Evolutionary conservation across 2,329 filamentous ascomycete genomes (phyloP).

Genomic region (Phyllosticta citriasiana): DNA sequence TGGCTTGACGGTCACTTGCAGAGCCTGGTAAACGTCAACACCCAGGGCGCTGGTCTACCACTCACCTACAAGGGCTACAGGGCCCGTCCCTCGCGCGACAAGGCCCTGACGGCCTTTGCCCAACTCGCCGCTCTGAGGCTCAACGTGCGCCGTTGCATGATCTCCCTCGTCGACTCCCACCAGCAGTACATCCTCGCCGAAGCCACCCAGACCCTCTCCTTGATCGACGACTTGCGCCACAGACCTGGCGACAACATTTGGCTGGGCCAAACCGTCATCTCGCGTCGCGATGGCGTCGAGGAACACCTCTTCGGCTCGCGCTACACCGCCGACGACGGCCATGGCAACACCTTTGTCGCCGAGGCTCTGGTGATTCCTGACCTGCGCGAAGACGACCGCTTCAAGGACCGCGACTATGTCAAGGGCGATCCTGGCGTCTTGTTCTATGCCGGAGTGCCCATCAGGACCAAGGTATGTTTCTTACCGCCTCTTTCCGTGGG

Average conservation of each 20-base stretch:
- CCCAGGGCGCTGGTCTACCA: slow-evolving; percentile 18
- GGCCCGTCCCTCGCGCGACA: slow-evolving; percentile 13
- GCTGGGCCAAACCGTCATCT: slow-evolving; percentile 22
- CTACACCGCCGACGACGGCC: slow-evolving; percentile 5
- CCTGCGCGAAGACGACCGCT: slow-evolving; percentile 26
- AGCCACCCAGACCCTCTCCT: slow-evolving; percentile 22
- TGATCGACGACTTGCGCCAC: slow-evolving; percentile 13
- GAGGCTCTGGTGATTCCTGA: slow-evolving; percentile 21
- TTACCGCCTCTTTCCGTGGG: background rate
- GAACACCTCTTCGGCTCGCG: slow-evolving; percentile 1
- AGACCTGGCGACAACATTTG: slow-evolving; percentile 15
- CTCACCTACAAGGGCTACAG: slow-evolving; percentile 20
- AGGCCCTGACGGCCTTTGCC: slow-evolving; percentile 24
- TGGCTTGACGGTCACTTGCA: slow-evolving; percentile 23
- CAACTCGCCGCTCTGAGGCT: slow-evolving; percentile 27
- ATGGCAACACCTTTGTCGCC: slow-evolving; percentile 2
- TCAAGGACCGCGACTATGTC: slow-evolving; percentile 27
- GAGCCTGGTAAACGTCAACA: slow-evolving; percentile 18
- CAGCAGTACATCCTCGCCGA: slow-evolving; percentile 30
- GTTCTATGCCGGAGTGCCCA: slow-evolving; percentile 52
- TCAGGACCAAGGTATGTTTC: slow-evolving; percentile 34
- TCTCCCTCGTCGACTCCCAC: slow-evolving; percentile 26
- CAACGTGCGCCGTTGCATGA: slow-evolving; percentile 22
- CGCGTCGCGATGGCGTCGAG: slow-evolving; percentile 18
- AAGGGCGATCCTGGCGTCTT: slow-evolving; percentile 13